Conservation (phyloP, 2,329 filamentous ascomycete species). For the Amesomyces nigricolor region DNA sequence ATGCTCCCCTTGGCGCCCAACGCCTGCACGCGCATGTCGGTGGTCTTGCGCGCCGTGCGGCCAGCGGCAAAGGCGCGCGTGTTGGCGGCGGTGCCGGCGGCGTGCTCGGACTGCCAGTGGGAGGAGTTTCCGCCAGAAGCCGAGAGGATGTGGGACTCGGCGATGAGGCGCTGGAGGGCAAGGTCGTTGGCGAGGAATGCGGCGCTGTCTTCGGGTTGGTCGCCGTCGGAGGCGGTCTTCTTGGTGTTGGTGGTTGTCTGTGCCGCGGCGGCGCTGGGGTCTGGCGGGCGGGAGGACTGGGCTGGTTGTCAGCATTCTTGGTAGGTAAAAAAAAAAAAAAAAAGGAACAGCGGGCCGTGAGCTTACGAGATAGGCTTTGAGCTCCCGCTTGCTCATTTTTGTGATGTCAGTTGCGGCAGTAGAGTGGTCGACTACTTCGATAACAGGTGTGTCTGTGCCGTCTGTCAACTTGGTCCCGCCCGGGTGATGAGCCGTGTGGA, state of each 20-base stretch:
- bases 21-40: slow-evolving; percentile 75
- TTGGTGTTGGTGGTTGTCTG: slow-evolving; percentile 24
- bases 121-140: slow-evolving; percentile 47
- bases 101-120: slow-evolving; percentile 34
- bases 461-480: background rate
- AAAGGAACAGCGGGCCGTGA: background rate
- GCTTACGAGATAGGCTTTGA: slow-evolving; percentile 70
- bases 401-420: slow-evolving; percentile 32
- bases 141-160: slow-evolving; percentile 82
- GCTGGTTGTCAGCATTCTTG: slow-evolving; percentile 21
- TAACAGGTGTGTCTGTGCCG: slow-evolving; percentile 27
- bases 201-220: slow-evolving; percentile 52
- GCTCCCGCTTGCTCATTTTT: slow-evolving; percentile 59
- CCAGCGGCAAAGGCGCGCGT: slow-evolving; percentile 49
- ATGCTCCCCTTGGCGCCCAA: slow-evolving; percentile 73
- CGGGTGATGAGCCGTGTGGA: too few relatives aligned
- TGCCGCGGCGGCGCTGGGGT: slow-evolving; percentile 23
- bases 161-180: slow-evolving; percentile 81
- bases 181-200: slow-evolving; percentile 85
- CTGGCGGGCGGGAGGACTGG: slow-evolving; percentile 47
- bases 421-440: slow-evolving; percentile 59
- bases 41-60: slow-evolving; percentile 70
- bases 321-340: background rate
- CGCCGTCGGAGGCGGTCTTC: slow-evolving; percentile 27
- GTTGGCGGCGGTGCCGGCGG: slow-evolving; percentile 33